Conservation (phyloP, 345 rosid genomes). For the Eucalyptus leucophloia region DNA sequence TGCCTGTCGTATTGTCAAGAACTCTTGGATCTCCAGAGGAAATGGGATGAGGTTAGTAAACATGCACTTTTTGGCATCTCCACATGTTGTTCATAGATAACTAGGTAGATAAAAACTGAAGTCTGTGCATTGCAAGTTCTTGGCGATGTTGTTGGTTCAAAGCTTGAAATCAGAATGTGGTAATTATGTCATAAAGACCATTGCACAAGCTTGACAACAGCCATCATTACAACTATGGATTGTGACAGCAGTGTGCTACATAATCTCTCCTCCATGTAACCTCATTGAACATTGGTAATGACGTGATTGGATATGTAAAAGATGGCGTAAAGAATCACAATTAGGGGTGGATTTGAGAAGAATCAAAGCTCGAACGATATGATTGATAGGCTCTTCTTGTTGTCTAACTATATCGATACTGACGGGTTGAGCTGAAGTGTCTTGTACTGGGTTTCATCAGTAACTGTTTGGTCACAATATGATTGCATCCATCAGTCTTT, state of each 20-base stretch:
- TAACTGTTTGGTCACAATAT: neutral
- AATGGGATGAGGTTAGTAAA: conserved; percentile 55
- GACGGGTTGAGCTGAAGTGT: neutral
- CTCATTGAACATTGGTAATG: neutral
- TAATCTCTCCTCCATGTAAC: neutral
- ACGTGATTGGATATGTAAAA: neutral
- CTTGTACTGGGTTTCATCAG: neutral
- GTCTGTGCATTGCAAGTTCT: neutral
- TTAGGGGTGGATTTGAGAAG: neutral
- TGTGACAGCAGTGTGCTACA: neutral
- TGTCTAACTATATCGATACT: neutral
- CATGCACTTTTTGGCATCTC: neutral
- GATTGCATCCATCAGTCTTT: neutral
- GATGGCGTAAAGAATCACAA: neutral
- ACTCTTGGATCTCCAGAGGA: conserved; percentile 73
- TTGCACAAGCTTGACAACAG: neutral
- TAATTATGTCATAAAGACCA: neutral
- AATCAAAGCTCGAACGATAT: neutral
- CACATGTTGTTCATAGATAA: neutral
- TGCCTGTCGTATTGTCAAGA: conserved; percentile 78
- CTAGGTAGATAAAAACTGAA: neutral
- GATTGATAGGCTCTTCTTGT: neutral
- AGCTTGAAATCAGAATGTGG: neutral
- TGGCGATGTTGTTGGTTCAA: neutral
- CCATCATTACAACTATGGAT: neutral